phyloP scores from a whole-genome alignment of 1,284 basidiomycete species.

The Erythrobasidium hasegawianum region DNA sequence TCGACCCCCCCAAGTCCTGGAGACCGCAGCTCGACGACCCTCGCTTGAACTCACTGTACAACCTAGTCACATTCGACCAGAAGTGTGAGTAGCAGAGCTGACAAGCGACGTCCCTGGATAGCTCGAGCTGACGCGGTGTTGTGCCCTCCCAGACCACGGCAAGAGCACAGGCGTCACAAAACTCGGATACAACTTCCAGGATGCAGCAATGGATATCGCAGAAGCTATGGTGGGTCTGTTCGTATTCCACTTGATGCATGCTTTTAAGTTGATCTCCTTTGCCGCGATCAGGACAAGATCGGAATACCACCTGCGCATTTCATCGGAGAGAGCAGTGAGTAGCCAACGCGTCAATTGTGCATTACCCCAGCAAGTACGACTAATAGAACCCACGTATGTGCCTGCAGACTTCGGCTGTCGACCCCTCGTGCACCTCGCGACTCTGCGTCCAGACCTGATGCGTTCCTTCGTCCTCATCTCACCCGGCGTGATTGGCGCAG shows the following conservation, averaged over 20 bases:
- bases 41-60: constrained; percentile 24
- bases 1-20: constrained; percentile 20
- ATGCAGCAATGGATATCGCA: constrained; percentile 1
- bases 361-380: too few species aligned
- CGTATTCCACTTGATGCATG: neutral
- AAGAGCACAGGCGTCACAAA: neutral
- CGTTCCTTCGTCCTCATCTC: constrained; percentile 20
- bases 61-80: constrained; percentile 30
- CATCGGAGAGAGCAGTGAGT: neutral
- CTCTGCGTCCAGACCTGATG: constrained; percentile 16
- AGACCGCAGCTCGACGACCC: constrained; percentile 21
- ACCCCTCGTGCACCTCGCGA: constrained; percentile 5
- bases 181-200: neutral
- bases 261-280: too few species aligned
- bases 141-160: neutral
- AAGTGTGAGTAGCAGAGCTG: constrained; percentile 1
- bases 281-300: neutral
- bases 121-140: neutral
- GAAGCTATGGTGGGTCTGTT: neutral
- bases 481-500: neutral
- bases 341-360: neutral
- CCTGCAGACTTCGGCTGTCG: neutral
- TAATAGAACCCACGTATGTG: too few species aligned
- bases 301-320: constrained; percentile 1
- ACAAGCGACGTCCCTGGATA: too few species aligned